phyloP scores from a whole-genome alignment of 176 grass and related monocot genomes.

The Chloris gayana region DNA sequence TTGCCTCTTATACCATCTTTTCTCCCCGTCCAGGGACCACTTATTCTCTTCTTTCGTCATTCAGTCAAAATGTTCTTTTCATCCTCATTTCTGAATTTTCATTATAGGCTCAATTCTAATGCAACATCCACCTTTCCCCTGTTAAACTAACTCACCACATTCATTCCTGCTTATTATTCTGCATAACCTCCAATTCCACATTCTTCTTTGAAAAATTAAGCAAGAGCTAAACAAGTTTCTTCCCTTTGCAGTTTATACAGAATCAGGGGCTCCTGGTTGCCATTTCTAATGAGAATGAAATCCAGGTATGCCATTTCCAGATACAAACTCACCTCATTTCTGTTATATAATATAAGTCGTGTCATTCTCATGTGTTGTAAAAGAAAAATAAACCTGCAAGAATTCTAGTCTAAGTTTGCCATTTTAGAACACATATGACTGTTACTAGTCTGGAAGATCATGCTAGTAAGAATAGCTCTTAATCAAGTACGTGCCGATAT shows the following conservation, averaged over 20 bases:
- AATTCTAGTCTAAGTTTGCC: neutral
- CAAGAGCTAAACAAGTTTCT: neutral
- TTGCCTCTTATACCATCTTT: neutral
- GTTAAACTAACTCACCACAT: neutral
- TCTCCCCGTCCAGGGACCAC: neutral
- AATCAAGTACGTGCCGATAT: neutral
- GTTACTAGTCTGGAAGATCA: neutral
- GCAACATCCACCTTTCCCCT: neutral
- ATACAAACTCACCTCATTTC: neutral
- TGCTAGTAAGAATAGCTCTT: neutral
- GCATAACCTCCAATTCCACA: neutral
- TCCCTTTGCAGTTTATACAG: slow-evolving; percentile 78
- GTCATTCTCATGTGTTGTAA: neutral
- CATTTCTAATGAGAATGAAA: slow-evolving; percentile 92
- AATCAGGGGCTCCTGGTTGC: slow-evolving; percentile 83
- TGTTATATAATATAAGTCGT: neutral
- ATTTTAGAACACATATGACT: slow-evolving; percentile 2
- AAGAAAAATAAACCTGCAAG: neutral
- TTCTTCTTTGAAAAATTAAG: neutral
- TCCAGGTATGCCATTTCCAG: slow-evolving; percentile 58
- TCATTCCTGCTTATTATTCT: neutral
- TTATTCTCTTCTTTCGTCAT: neutral
- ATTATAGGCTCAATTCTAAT: slow-evolving; percentile 6
- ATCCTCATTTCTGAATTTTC: neutral
- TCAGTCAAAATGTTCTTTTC: too few relatives aligned